Percentiles rank a stretch among this genome's conserved stretches.
Evolutionary conservation across 306 rosid genomes (phyloP).

Genomic region (Acacia acuminata): DNA sequence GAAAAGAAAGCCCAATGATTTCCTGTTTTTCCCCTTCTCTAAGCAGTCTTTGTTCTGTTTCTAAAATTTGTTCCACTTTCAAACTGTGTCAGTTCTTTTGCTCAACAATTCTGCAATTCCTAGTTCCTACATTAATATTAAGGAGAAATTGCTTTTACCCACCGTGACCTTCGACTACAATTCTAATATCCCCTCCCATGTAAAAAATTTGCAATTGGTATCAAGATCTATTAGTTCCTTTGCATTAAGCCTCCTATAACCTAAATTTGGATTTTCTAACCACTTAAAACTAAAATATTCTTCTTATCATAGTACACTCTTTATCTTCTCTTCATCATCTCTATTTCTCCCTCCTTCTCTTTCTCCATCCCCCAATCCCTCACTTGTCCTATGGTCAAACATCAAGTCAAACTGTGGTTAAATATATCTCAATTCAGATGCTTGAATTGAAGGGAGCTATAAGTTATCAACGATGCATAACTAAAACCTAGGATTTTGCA

Average conservation of each 20-base stretch:
- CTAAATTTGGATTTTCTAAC: background rate
- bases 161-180: background rate
- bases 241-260: background rate
- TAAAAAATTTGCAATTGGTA: background rate
- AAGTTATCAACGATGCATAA: background rate
- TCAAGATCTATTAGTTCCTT: background rate
- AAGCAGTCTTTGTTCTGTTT: background rate
- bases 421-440: background rate
- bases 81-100: background rate
- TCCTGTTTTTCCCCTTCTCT: background rate
- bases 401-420: background rate
- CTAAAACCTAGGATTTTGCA: conserved; percentile 16
- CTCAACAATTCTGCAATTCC: background rate
- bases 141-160: background rate
- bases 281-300: background rate
- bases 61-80: background rate
- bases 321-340: background rate
- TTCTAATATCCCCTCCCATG: background rate
- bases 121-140: background rate
- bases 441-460: background rate
- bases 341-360: background rate
- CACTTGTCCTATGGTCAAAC: background rate
- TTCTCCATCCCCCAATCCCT: background rate
- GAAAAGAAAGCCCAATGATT: background rate
- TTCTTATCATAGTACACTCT: background rate